These are phyloP conservation scores for Musa itinerans DNA, from an alignment of 176 grass and related monocot species.

Conservation along the genomic window DNA sequence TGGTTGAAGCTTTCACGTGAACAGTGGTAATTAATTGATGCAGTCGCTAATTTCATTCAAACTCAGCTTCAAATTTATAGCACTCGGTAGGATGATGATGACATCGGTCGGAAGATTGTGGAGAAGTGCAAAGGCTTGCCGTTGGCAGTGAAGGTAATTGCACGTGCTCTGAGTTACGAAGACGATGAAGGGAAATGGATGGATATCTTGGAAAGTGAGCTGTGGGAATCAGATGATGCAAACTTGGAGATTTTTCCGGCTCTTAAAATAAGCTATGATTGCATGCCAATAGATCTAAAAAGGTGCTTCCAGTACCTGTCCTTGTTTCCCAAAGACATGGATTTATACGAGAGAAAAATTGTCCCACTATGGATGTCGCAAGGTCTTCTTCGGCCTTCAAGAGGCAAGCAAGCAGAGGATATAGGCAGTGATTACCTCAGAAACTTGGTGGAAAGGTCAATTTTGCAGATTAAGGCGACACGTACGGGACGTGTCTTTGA, in stretches of 20 bases:
- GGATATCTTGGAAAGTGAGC: slow-evolving; percentile 31
- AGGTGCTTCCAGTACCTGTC: slow-evolving; percentile 28
- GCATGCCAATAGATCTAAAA: slow-evolving; percentile 23
- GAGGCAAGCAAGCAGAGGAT: slow-evolving; percentile 6
- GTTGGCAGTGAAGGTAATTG: slow-evolving; percentile 25
- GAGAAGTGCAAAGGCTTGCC: slow-evolving; percentile 25
- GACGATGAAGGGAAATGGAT: slow-evolving; percentile 17
- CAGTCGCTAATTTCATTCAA: too few relatives aligned
- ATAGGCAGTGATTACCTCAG: slow-evolving; percentile 6
- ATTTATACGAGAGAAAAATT: slow-evolving; percentile 12
- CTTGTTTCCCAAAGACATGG: slow-evolving; percentile 30
- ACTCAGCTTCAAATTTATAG: too few relatives aligned
- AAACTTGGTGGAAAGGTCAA: slow-evolving; percentile 27
- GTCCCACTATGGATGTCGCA: slow-evolving; percentile 31
- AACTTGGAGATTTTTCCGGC: slow-evolving; percentile 25
- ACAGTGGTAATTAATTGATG: too few relatives aligned
- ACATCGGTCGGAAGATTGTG: slow-evolving; percentile 25
- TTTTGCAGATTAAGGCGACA: neutral
- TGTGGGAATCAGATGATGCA: slow-evolving; percentile 18
- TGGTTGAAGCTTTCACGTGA: too few relatives aligned
- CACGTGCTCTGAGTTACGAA: slow-evolving; percentile 10
- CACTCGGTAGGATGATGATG: too few relatives aligned
- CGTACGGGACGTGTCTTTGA: neutral
- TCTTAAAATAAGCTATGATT: slow-evolving; percentile 32
- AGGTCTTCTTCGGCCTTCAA: slow-evolving; percentile 15